Base-by-base conservation (phyloP, 768 basidiomycete species). In the Suillus discolor region DNA sequence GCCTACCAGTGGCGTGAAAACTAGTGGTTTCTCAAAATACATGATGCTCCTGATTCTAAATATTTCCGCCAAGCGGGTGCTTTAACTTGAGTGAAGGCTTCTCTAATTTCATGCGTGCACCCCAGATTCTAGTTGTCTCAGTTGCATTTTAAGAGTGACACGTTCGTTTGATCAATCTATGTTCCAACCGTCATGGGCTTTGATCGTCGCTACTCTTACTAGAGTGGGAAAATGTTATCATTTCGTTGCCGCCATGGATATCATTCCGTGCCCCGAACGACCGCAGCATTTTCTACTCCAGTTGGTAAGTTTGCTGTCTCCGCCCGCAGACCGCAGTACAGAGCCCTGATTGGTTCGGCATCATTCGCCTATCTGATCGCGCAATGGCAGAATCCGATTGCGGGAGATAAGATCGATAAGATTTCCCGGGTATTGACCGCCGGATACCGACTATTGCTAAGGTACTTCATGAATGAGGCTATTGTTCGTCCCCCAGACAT, bases 1-100 rank as follows among this genome's bases (percentile, higher is more conserved):
- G 83, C 84, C 1, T 83, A 89, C 68, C 85, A 87, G 71, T 91
- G 90, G 89, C 83, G 89, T 66, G 89, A 90, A 78, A 89, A 89
- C 71, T 89, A 74, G 71, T 61, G 6, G 13, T 31, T 44, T 25
- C 7, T 16, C n/a, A 65, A 61, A 62, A 25, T 13, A 8, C n/a
- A 54, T 38, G 36, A 38, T 11, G 11, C 1, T 11, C 36, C 11
- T 8, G 36, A 38, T 38, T 38, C 36, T 38, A 34, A 16, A 36
- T 36, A 12, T 38, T 38, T 38, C 13, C 6, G 13, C 25, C 15
- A 23, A 18, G 16, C 57, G 25, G 57, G 28, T 60, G 39, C 25
- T 28, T 23, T 39, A 25, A 59, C 16, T 18, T 57, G 38, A 59
- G 38, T 59, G 23, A 57, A 57, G 20, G 55, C 34, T 34, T 36